These are phyloP conservation scores for Penicillium turbatum DNA, from an alignment of 495 filamentous ascomycete genomes.

Conservation along the genomic window DNA sequence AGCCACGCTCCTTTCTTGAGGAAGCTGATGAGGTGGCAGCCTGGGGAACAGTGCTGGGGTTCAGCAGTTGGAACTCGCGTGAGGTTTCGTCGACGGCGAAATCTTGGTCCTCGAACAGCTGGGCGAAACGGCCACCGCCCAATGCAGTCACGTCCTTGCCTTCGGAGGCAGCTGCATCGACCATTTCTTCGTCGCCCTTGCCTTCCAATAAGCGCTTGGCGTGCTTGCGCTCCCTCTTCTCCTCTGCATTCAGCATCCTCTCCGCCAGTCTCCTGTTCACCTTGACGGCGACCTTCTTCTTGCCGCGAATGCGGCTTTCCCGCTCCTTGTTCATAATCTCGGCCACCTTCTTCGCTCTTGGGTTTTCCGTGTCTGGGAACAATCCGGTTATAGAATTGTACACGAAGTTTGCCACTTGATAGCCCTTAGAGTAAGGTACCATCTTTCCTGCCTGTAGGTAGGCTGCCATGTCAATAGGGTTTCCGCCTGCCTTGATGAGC, in stretches of 20 bases:
- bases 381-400: slow-evolving; percentile 55
- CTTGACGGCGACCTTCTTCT: slow-evolving; percentile 87
- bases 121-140: slow-evolving; percentile 77
- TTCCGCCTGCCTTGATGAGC: slow-evolving; percentile 3
- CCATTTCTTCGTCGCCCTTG: slow-evolving; percentile 50
- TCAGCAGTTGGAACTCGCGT: slow-evolving; percentile 77
- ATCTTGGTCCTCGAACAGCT: slow-evolving; percentile 86
- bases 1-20: slow-evolving; percentile 44
- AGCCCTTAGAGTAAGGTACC: slow-evolving; percentile 71
- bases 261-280: slow-evolving; percentile 83
- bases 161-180: slow-evolving; percentile 29
- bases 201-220: slow-evolving; percentile 54
- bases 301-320: slow-evolving; percentile 83
- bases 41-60: slow-evolving; percentile 65
- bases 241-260: slow-evolving; percentile 72
- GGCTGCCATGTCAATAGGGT: slow-evolving; percentile 53
- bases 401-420: slow-evolving; percentile 55
- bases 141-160: slow-evolving; percentile 55
- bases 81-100: slow-evolving; percentile 91
- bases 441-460: slow-evolving; percentile 69
- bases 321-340: slow-evolving; percentile 94
- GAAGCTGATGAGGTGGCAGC: slow-evolving; percentile 11
- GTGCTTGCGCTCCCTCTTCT: slow-evolving; percentile 68
- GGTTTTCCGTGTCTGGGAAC: slow-evolving; percentile 1
- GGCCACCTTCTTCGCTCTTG: slow-evolving; percentile 45